These are phyloP conservation scores for Thymus quinquecostatus DNA, from an alignment of 257 asterid genomes.

Conservation along the genomic window DNA sequence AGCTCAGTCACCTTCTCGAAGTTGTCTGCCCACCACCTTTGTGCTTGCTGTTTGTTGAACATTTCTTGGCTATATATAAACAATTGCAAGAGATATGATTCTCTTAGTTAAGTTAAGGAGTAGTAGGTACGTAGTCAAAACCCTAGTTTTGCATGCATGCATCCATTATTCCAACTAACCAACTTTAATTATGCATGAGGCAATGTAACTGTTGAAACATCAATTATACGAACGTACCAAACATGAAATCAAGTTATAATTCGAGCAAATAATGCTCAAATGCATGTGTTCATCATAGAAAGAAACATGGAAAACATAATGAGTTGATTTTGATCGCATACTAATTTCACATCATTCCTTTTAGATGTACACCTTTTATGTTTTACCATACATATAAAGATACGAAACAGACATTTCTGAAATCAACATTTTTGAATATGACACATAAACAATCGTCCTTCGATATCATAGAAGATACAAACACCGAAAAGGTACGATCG, in stretches of 20 bases:
- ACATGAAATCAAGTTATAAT: background rate
- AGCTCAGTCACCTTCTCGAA: slow-evolving; percentile 84
- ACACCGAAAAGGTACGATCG: too few species aligned
- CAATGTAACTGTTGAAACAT: background rate
- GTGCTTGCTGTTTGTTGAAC: slow-evolving; percentile 92
- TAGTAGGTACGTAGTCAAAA: background rate
- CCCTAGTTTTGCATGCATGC: slow-evolving; percentile 22
- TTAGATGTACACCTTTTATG: background rate
- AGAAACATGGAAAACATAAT: slow-evolving; percentile 27
- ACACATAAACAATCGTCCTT: too few species aligned
- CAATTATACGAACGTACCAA: too few species aligned
- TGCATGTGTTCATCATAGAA: slow-evolving; percentile 26
- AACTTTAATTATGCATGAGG: slow-evolving; percentile 18
- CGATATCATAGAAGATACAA: too few species aligned
- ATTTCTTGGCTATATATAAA: slow-evolving; percentile 62
- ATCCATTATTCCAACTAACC: slow-evolving; percentile 6
- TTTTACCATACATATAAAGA: background rate
- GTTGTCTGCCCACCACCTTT: slow-evolving; percentile 91
- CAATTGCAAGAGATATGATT: background rate
- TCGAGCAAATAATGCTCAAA: slow-evolving; percentile 16
- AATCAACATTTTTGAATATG: too few species aligned
- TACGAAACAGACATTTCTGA: too few species aligned
- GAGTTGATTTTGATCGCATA: slow-evolving; percentile 1
- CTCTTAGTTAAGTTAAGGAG: background rate
- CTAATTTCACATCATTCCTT: background rate